Evolutionary conservation across 768 basidiomycete species (phyloP).

Genomic region (Melanogaster broomeanus): DNA sequence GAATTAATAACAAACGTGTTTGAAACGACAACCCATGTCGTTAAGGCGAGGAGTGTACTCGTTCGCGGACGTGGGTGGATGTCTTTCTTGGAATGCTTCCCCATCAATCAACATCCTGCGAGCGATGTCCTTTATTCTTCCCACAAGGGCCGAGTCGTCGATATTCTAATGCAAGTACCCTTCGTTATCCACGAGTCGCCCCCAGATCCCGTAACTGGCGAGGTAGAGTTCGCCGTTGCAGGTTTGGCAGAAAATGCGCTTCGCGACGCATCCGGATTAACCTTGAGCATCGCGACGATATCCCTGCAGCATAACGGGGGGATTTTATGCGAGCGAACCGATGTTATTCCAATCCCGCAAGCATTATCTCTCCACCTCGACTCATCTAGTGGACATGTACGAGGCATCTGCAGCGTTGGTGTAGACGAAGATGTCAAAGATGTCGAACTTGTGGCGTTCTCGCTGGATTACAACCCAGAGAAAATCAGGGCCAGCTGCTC

Average conservation of each 20-base stretch:
- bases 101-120: neutral
- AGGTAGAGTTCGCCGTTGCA: neutral
- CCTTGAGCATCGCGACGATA: constrained; percentile 1
- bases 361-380: neutral
- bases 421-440: no score
- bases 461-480: no score
- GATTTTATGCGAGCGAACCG: neutral
- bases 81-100: constrained; percentile 11
- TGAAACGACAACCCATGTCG: constrained; percentile 3
- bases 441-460: no score
- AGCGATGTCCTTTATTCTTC: constrained; percentile 1
- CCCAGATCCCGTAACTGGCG: neutral
- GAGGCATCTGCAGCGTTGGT: no score
- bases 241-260: neutral
- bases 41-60: constrained; percentile 1
- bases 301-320: constrained; percentile 5
- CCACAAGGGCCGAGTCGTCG: neutral
- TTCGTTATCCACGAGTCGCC: constrained; percentile 3
- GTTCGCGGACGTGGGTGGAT: neutral
- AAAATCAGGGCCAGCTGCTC: no score
- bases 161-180: neutral
- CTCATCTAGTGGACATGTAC: neutral
- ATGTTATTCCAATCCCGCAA: no score
- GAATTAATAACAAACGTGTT: neutral
- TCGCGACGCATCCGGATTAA: neutral